Evolutionary conservation across 345 rosid species (phyloP), one percentile per base, ranked within the genome.

Genomic region (Dipteronia sinensis): DNA sequence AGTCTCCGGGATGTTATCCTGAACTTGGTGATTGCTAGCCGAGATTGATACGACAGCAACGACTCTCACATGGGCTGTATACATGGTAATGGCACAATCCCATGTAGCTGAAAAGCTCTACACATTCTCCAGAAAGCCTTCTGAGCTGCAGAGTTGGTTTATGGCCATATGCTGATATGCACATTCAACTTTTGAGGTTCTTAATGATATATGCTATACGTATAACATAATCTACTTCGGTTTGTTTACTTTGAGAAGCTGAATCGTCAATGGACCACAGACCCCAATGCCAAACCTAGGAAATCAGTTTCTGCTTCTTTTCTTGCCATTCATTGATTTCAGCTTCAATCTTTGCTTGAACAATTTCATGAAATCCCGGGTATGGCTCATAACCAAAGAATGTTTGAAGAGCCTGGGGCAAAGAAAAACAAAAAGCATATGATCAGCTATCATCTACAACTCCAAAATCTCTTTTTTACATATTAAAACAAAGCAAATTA

Each of bases 41-140:
- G 99, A 49, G 99, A 95, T 27, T 1, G 27, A 27, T 83, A 95
- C 99, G 13, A 93, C 99, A 22, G 98, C 99, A 46, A 89, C 98
- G 73, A 93, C 96, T 82, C 93, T 95, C 46, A 90, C 96, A 25
- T 93, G 99, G 99, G 95, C 93, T 3, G 82, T 91, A 53, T 92
- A 92, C 89, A 88, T 90, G 97, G 78, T 90, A 81, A 87, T 92
- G 93, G 84, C 78, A 59, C 83, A 92, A 77, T 79, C 71, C 5
- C 40, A 88, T 73, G 91, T 89, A 16, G 97, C 98, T 23, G 82
- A 89, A 66, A 92, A 83, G 86, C 90, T 95, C 47, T 90, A 84
- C 81, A 51, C 31, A 4, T 31, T 31, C 5, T 31, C 38, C 38
- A 31, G 38, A 34, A 34, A 0, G 7, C 38, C 6, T 34, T 0